These are phyloP conservation scores for Mycosphaerella sp. DNA, from an alignment of 2,329 filamentous ascomycete species.

Conservation along the genomic window DNA sequence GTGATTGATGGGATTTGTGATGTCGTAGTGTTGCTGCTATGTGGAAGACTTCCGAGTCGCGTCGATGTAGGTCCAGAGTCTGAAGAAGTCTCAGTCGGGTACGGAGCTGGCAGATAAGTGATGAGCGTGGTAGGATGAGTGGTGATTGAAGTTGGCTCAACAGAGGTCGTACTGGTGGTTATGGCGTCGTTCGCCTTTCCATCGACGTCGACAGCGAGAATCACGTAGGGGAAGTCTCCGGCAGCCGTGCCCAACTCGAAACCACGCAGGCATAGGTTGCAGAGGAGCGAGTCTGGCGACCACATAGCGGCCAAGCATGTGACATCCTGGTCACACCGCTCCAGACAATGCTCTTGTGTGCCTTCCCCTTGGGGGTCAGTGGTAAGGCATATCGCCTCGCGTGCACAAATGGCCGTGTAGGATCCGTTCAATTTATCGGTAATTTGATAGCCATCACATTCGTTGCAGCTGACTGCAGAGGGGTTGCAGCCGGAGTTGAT, in stretches of 20 bases:
- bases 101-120: constrained; percentile 16
- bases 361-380: constrained; percentile 13
- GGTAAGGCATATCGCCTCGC: constrained; percentile 21
- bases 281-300: constrained; percentile 15
- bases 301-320: constrained; percentile 24
- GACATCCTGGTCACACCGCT: constrained; percentile 24
- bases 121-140: constrained; percentile 9
- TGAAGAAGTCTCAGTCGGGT: not conserved
- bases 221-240: constrained; percentile 13
- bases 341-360: constrained; percentile 21
- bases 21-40: not conserved
- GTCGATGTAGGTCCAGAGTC: not conserved
- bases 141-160: not conserved
- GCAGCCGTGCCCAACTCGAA: constrained; percentile 13
- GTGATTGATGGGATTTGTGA: not conserved
- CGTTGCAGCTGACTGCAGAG: constrained; percentile 21
- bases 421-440: constrained; percentile 23
- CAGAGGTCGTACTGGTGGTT: constrained; percentile 1
- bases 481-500: constrained; percentile 16
- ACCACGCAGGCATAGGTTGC: constrained; percentile 23
- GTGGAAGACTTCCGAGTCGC: not conserved
- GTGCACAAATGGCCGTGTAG: constrained; percentile 23
- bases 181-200: constrained; percentile 10
- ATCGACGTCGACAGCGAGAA: constrained; percentile 18
- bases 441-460: constrained; percentile 19